Percentiles rank a stretch among this genome's conserved stretches.
Evolutionary conservation across 192 early-diverging fungal genomes (phyloP).

Genomic region (Coemansia sp.): DNA sequence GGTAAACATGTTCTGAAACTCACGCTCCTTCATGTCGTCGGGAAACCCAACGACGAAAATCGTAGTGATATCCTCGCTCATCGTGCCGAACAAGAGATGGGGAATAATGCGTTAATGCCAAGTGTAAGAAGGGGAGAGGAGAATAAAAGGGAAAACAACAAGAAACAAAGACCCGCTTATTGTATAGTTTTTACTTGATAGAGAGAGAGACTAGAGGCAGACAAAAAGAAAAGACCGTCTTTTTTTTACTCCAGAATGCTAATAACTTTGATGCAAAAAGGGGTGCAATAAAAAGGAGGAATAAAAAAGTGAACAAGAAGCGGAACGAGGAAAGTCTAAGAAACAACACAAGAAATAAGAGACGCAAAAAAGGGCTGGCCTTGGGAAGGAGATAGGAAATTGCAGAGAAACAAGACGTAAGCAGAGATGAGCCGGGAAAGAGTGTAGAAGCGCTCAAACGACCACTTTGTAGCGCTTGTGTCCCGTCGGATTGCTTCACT

Average conservation of each 20-base stretch:
- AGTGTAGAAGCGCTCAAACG: neutral
- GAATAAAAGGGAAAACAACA: no score
- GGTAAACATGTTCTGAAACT: slow-evolving; percentile 99
- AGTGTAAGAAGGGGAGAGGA: neutral
- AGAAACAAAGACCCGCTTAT: slow-evolving; percentile 6
- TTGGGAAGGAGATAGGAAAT: neutral
- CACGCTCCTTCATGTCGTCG: slow-evolving; percentile 97
- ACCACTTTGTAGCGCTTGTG: neutral
- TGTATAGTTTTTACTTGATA: neutral
- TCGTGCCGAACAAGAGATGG: slow-evolving; percentile 8
- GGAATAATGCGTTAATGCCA: slow-evolving; percentile 8
- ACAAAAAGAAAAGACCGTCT: slow-evolving; percentile 2
- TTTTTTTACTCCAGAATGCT: slow-evolving; percentile 7
- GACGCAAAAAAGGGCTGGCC: slow-evolving; percentile 1
- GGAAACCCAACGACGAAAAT: slow-evolving; percentile 99
- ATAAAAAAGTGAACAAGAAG: slow-evolving; percentile 12
- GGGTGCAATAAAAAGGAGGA: slow-evolving; percentile 13
- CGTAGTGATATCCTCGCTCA: slow-evolving; percentile 90
- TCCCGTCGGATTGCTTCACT: neutral
- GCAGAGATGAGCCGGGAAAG: no score
- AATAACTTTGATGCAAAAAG: slow-evolving; percentile 7
- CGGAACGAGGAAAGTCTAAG: slow-evolving; percentile 7
- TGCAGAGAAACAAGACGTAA: no score
- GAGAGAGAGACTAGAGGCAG: slow-evolving; percentile 3
- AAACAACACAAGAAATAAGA: slow-evolving; percentile 13